phyloP scores from a whole-genome alignment of 139 green algal genomes.

The Chlamydomonas sp. region DNA sequence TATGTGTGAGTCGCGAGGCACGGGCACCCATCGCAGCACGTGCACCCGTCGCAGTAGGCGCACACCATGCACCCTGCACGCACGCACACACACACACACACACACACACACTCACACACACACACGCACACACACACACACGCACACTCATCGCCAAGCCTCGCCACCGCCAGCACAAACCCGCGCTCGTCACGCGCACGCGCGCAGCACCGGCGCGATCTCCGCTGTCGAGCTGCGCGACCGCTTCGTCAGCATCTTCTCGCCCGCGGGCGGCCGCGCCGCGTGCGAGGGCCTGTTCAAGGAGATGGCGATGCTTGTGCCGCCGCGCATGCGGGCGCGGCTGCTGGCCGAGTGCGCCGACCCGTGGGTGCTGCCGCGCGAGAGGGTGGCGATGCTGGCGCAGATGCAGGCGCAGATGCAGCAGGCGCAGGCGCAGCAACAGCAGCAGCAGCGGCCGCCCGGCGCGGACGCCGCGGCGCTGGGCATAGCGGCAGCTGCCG shows the following conservation, averaged over 20 bases:
- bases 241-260: conserved; percentile 30
- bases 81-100: too few species aligned
- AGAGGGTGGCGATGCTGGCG: too few species aligned
- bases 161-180: too few species aligned
- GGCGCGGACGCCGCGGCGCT: not conserved
- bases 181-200: not conserved
- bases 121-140: too few species aligned
- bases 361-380: conserved; percentile 11
- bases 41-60: too few species aligned
- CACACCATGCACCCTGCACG: too few species aligned
- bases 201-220: conserved; percentile 27
- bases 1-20: conserved; percentile 25
- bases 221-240: conserved; percentile 24
- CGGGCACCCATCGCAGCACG: conserved; percentile 1
- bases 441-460: not conserved
- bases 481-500: not conserved
- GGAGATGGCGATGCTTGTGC: conserved; percentile 37
- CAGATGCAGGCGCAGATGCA: not conserved
- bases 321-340: not conserved
- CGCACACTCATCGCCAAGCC: too few species aligned
- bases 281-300: conserved; percentile 26
- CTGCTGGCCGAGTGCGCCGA: conserved; percentile 24
- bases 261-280: not conserved
- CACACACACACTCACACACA: too few species aligned
- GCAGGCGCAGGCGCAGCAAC: not conserved